These are phyloP conservation scores for Colletotrichum sp. DNA, from an alignment of 2,329 filamentous ascomycete species.

Conservation along the genomic window DNA sequence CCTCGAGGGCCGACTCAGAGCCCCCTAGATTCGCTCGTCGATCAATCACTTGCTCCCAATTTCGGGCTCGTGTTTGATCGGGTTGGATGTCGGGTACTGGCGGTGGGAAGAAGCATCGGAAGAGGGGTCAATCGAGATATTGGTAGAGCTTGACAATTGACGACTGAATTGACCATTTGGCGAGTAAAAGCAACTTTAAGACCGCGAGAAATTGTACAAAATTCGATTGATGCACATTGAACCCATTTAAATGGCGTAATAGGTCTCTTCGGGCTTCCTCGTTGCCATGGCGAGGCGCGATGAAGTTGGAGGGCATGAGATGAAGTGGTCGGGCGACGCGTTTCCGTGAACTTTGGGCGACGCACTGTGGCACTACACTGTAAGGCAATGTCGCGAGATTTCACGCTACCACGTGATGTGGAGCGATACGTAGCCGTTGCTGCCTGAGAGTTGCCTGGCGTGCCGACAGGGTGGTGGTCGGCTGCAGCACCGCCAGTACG, in stretches of 20 bases:
- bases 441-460: constrained; percentile 19
- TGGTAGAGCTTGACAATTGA: background rate
- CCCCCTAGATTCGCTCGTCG: constrained; percentile 9
- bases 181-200: constrained; percentile 11
- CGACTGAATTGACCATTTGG: background rate
- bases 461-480: background rate
- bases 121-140: constrained; percentile 14
- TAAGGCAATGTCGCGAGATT: constrained; percentile 36
- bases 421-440: background rate
- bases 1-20: background rate
- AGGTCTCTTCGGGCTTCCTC: constrained; percentile 25
- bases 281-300: constrained; percentile 27
- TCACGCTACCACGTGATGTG: constrained; percentile 50
- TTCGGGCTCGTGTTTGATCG: constrained; percentile 3
- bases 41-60: constrained; percentile 9
- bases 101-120: background rate
- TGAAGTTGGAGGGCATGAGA: constrained; percentile 25
- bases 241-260: constrained; percentile 15
- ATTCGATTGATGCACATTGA: constrained; percentile 14
- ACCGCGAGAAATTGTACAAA: constrained; percentile 22
- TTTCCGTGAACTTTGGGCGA: constrained; percentile 31
- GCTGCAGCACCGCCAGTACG: background rate
- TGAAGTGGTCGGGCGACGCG: constrained; percentile 45
- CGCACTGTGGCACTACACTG: constrained; percentile 29
- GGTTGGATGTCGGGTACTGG: background rate